Percentiles rank a stretch among this genome's conserved stretches.
Evolutionary conservation across 2,329 filamentous ascomycete genomes (phyloP).

Genomic region (Alternaria rosae): DNA sequence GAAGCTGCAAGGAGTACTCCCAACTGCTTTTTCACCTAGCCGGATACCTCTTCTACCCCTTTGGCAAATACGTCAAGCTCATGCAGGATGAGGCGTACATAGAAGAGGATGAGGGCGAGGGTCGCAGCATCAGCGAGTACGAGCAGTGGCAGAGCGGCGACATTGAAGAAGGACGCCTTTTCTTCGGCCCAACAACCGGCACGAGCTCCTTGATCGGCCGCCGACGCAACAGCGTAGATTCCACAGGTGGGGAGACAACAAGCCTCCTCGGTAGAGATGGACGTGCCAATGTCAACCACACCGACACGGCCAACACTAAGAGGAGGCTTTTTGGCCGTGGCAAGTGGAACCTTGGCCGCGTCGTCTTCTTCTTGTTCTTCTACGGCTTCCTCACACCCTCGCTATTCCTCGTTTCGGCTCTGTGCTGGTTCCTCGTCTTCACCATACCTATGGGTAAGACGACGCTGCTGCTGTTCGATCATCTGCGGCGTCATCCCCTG

Average conservation of each 20-base stretch:
- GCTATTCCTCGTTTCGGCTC: conserved; percentile 81
- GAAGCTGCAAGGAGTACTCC: conserved; percentile 86
- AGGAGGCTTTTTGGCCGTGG: conserved; percentile 91
- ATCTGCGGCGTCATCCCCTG: conserved; percentile 89
- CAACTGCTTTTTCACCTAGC: conserved; percentile 83
- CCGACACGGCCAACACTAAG: conserved; percentile 64
- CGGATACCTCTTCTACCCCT: conserved; percentile 91
- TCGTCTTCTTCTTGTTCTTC: conserved; percentile 96
- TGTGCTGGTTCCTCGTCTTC: conserved; percentile 97
- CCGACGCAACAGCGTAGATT: conserved; percentile 87
- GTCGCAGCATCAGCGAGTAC: conserved; percentile 96
- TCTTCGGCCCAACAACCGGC: conserved; percentile 83
- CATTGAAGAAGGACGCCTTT: conserved; percentile 91
- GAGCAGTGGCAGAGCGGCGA: conserved; percentile 99
- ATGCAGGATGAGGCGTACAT: conserved; percentile 93
- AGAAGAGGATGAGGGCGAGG: conserved; percentile 94
- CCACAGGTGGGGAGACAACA: conserved; percentile 84
- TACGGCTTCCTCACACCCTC: conserved; percentile 89
- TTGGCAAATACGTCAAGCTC: conserved; percentile 93
- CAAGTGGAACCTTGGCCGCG: conserved; percentile 91
- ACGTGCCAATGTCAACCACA: conserved; percentile 55
- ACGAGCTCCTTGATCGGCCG: conserved; percentile 81
- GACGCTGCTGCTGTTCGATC: conserved; percentile 86
- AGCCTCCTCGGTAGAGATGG: conserved; percentile 78
- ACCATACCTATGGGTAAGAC: conserved; percentile 99